A percentile compares a stretch with the other conserved stretches of the same genome.
These are phyloP conservation scores for Cladorrhinum sp. DNA, from an alignment of 2,329 filamentous ascomycete species.

Conservation along the genomic window DNA sequence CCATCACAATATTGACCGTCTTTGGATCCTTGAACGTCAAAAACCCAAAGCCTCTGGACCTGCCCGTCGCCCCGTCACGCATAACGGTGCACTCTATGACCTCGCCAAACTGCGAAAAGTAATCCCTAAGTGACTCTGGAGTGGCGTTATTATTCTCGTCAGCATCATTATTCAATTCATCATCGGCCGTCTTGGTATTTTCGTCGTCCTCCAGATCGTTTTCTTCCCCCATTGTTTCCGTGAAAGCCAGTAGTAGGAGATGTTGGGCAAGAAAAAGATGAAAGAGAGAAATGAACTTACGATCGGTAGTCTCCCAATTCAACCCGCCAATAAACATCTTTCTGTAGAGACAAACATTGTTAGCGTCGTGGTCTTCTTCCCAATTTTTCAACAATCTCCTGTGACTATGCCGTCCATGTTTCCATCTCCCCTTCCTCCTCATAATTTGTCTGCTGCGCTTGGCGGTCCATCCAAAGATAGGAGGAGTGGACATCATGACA, in stretches of 20 bases:
- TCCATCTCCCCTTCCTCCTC: background rate
- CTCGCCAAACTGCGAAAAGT: constrained; percentile 97
- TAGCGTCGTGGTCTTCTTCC: constrained; percentile 16
- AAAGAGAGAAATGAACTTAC: constrained; percentile 55
- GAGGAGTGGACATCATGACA: background rate
- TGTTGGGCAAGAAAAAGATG: background rate
- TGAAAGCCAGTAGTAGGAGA: background rate
- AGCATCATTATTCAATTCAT: background rate
- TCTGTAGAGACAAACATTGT: constrained; percentile 48
- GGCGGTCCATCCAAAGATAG: background rate
- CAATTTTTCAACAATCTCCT: background rate
- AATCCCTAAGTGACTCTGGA: constrained; percentile 89
- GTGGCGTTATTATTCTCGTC: background rate
- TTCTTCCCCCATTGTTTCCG: background rate
- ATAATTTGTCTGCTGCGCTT: background rate
- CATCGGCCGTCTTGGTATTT: background rate
- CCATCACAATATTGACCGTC: constrained; percentile 98
- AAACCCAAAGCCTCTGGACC: constrained; percentile 95
- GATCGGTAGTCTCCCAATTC: constrained; percentile 98
- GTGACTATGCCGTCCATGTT: background rate
- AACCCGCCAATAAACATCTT: constrained; percentile 99
- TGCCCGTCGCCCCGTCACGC: constrained; percentile 89
- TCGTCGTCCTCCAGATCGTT: background rate
- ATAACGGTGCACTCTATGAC: constrained; percentile 99
- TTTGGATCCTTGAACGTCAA: constrained; percentile 97